Evolutionary conservation across 2,329 filamentous ascomycete species (phyloP).

Genomic region (Apiospora sp.): DNA sequence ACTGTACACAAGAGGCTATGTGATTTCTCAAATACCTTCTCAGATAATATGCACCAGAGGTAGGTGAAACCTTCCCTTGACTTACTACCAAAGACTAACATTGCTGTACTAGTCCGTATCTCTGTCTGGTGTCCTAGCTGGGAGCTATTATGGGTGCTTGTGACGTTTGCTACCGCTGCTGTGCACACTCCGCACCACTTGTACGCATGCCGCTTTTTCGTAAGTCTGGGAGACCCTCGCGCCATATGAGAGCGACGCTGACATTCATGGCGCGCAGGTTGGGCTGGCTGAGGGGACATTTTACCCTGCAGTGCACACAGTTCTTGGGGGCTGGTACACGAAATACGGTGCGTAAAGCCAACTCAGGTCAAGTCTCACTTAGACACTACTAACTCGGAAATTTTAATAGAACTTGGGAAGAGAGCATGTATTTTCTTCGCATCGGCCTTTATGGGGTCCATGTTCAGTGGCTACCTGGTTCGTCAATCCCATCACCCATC

Average conservation of each 20-base stretch:
- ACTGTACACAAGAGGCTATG: neutral
- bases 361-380: neutral
- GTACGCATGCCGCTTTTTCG: neutral
- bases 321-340: neutral
- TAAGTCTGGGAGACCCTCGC: neutral
- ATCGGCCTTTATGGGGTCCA: neutral
- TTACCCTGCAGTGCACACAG: neutral
- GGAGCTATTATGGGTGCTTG: slow-evolving; percentile 32
- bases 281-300: neutral
- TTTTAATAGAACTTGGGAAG: neutral
- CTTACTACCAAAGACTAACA: neutral
- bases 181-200: slow-evolving; percentile 26
- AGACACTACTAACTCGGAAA: neutral
- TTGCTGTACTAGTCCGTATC: slow-evolving; percentile 31
- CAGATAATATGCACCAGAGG: neutral
- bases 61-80: neutral
- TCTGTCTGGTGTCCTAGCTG: slow-evolving; percentile 32
- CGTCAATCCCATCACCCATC: no score
- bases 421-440: neutral
- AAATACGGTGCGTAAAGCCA: neutral
- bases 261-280: neutral
- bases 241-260: neutral
- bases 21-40: neutral
- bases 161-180: slow-evolving; percentile 30
- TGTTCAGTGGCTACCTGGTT: neutral